Conservation (phyloP, 805 yeast species). For the Saccharomycopsis microspora region DNA sequence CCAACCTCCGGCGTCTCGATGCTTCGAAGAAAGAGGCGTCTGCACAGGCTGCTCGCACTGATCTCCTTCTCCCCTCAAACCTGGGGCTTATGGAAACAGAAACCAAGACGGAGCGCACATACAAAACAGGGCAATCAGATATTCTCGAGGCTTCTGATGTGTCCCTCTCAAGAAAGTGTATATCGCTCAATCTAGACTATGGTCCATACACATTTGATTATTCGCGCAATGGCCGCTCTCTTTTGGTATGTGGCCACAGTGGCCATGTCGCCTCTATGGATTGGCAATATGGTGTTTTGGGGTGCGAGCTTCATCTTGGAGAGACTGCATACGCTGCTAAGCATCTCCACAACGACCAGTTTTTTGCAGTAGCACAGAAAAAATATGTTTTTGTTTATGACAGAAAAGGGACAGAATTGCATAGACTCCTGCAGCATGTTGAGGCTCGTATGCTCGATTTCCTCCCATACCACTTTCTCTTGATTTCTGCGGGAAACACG, state of each 20-base stretch:
- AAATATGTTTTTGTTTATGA: slow-evolving; percentile 90
- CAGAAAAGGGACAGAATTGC: slow-evolving; percentile 83
- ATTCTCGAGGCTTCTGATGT: slow-evolving; percentile 66
- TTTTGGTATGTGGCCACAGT: slow-evolving; percentile 76
- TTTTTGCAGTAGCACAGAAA: slow-evolving; percentile 93
- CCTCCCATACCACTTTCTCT: slow-evolving; percentile 82
- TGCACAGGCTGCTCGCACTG: slow-evolving; percentile 78
- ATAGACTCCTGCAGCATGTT: slow-evolving; percentile 79
- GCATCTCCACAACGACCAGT: slow-evolving; percentile 85
- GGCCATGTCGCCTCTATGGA: slow-evolving; percentile 96
- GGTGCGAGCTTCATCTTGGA: slow-evolving; percentile 71
- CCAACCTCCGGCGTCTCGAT: slow-evolving; percentile 58
- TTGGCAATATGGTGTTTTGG: slow-evolving; percentile 80
- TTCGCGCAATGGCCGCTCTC: slow-evolving; percentile 76
- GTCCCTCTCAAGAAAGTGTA: slow-evolving; percentile 61
- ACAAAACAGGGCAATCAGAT: slow-evolving; percentile 72
- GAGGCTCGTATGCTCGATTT: slow-evolving; percentile 78
- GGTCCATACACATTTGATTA: slow-evolving; percentile 85
- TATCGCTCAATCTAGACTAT: slow-evolving; percentile 59
- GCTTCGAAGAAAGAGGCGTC: slow-evolving; percentile 66
- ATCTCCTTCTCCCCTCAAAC: slow-evolving; percentile 73
- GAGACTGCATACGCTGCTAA: slow-evolving; percentile 90
- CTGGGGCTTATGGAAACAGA: slow-evolving; percentile 87
- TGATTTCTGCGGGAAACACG: slow-evolving; percentile 81
- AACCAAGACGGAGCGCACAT: slow-evolving; percentile 84